Evolutionary conservation across 2,329 filamentous ascomycete genomes (phyloP), one percentile per base, ranked within the genome.

Genomic region (Clonostachys rhizophaga): DNA sequence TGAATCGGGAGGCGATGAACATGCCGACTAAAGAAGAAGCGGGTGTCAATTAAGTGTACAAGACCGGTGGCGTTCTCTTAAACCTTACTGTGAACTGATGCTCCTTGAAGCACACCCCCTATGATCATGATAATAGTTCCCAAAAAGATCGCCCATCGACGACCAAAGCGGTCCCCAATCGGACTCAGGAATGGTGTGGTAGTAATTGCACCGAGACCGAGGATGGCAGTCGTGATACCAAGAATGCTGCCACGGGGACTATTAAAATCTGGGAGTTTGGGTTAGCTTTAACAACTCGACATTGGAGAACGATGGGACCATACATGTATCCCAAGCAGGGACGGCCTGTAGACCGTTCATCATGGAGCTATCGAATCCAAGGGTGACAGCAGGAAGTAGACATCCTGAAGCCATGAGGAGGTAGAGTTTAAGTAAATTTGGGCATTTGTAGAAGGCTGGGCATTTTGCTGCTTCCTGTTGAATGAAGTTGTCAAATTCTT

Each of bases 121-220:
- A 75, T 57, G 5, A 75, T 62, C 70, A 79, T 80, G 49, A 81
- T 67, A 2, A 63, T 54, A n/a, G 74, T 77, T 4, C 78, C 77
- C 39, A 74, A 67, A 34, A 79, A 62, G 48, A 81, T 78, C 13
- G 74, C 78, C 69, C 71, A 76, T 45, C 77, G 69, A 49, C 79
- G 65, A 6, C 80, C 80, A 42, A 76, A 69, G 34, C 60, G 67
- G 49, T 83, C 75, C 44, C 78, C 78, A n/a, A 39, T 18, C 6
- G 73, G 61, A 1, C 78, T 72, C 18, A 82, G 74, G 46, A 84
- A 72, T 0, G 79, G 79, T 3, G 83, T 69, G 24, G 75, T 74
- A 8, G 75, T 60, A 48, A 83, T 74, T 14, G 78, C 76, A 12
- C 80, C 79, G 3, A 83, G 66, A 8, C 75, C 78, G 58, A 83